Evolutionary conservation across 805 yeast genomes (phyloP), one percentile per base, ranked within the genome.

Genomic region (Wickerhamiella brachini): DNA sequence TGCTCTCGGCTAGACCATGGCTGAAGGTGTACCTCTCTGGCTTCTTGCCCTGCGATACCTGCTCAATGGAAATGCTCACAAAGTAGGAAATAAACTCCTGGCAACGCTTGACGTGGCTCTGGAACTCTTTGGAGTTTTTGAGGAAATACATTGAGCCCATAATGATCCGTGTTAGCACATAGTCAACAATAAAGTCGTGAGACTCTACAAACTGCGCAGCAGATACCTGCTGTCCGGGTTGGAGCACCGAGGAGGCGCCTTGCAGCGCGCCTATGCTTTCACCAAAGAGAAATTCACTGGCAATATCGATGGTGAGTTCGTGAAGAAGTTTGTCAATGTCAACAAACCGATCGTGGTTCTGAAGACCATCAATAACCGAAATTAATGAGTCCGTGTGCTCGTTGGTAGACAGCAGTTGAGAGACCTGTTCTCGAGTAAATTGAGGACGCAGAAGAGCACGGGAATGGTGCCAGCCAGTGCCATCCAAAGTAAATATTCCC

Each of bases 1-100:
- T 54, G 29, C 48, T 13, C 43, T 50, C 12, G 9, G 52, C 50
- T 9, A 53, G 51, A 21, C 54, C 53, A 5, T 44, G 38, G 21
- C 53, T 42, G 54, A 72, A 74, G 52, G 58, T 4, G 72, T 73
- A 54, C 73, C 69, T 50, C 71, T 61, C 15, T 10, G 69, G 17
- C 8, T 20, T 22, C 17, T 45, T 44, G 26, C 26, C 26, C 26
- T 24, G 15, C 34, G 34, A 29, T 15, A 54, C 50, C 61, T 37
- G 55, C 53, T 48, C 62, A 56, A 48, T 7, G 62, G 59, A 56
- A 34, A 46, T 15, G 21, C 48, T 47, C 2, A 58, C 57, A 56
- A 65, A 71, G 51, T 57, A 61, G 50, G 71, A 65, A 20, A 69
- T 64, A 56, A 60, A 64, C 44, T 48, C 46, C 51, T 67, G 62